A percentile compares a stretch with the other conserved stretches of the same genome.
Conservation (phyloP, 768 basidiomycete species). For the Hygrophoropsis aurantiaca region DNA sequence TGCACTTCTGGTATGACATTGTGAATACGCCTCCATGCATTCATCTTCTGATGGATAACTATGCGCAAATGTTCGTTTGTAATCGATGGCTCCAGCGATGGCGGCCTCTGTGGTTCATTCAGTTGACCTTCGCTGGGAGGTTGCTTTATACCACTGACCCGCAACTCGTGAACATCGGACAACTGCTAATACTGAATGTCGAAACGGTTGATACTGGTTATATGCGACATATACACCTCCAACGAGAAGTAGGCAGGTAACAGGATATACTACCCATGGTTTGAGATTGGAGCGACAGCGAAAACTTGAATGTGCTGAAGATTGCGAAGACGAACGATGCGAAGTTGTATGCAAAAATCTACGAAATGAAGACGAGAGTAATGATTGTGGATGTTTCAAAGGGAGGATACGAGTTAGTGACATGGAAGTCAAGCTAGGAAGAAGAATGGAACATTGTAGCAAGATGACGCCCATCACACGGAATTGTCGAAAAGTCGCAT, state of each 20-base stretch:
- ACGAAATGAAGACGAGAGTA: neutral
- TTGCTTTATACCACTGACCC: constrained; percentile 39
- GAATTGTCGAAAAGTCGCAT: too few species aligned
- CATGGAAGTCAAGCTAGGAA: neutral
- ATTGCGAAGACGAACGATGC: too few species aligned
- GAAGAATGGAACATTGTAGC: too few species aligned
- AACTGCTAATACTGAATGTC: constrained; percentile 72
- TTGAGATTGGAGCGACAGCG: constrained; percentile 9
- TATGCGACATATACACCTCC: constrained; percentile 50
- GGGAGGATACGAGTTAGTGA: neutral
- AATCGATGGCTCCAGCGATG: constrained; percentile 63
- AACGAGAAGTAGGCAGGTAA: constrained; percentile 22
- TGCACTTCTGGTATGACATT: constrained; percentile 86
- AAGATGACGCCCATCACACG: too few species aligned
- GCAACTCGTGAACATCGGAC: constrained; percentile 82
- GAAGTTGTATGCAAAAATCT: too few species aligned
- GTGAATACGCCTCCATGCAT: constrained; percentile 55
- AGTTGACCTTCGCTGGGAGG: neutral
- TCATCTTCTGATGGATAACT: constrained; percentile 52
- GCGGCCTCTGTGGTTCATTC: constrained; percentile 48
- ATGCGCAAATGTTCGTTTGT: constrained; percentile 65
- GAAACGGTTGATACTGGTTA: constrained; percentile 67
- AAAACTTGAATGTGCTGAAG: neutral
- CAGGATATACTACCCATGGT: constrained; percentile 26
- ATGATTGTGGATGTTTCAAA: neutral